Evolutionary conservation across 139 green algal genomes (phyloP), one percentile per base, ranked within the genome.

Genomic region (Chloropicon primus): DNA sequence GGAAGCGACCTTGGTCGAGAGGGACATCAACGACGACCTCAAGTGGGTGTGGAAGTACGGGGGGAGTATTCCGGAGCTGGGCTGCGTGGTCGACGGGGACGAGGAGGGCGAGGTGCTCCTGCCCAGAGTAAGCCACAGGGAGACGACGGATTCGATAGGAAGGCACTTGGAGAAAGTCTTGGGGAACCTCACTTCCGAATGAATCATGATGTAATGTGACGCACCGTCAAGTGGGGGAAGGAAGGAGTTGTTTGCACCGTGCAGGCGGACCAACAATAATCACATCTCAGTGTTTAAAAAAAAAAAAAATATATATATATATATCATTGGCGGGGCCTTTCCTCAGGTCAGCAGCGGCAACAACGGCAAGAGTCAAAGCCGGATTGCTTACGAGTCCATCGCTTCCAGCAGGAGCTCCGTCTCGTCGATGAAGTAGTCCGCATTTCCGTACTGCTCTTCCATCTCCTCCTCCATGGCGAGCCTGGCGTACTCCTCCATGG

Each of bases 391-490:
- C 41, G 41, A 17, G 10, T 62, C 41, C 41, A 62, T 17, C 41
- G 41, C 41, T 17, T 62, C 10, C 41, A 17, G 10, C 41, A 62
- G 41, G 41, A 62, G 5, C 41, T 62, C 41, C 10, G 10, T 62
- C 41, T 62, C 41, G 41, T 62, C 41, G 10, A 62, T 62, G 41
- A n/a, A 62, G 41, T 62, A 5, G 10, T 17, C 17, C 17, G 10
- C 41, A 17, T 62, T 17, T 17, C 41, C 41, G 10, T 5, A 62
- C 10, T 5, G 10, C 41, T 89, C 89, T 17, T 93, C 90, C 0
- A 86, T 89, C 71, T 97, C 93, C 75, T 96, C 92, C 78, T 97
- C 93, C 85, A 95, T 87, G 2, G 89, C 90, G 41, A 97, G 81
- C 22, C 91, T 84, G 23, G 93, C 75, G 88, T 97, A 97, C 83